Evolutionary conservation across 2,329 filamentous ascomycete genomes (phyloP).

Genomic region (Amauroascus niger): DNA sequence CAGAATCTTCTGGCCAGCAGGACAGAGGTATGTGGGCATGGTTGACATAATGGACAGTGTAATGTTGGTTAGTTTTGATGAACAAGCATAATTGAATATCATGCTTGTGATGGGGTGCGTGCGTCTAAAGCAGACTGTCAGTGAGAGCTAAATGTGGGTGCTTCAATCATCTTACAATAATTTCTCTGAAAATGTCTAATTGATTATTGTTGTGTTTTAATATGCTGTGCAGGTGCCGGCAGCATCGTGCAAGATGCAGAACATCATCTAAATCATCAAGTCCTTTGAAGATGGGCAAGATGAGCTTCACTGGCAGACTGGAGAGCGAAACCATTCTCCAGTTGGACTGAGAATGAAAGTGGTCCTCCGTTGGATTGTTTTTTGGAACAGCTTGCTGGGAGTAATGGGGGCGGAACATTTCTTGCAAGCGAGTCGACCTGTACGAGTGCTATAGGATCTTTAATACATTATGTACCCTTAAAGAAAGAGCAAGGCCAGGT

Average conservation of each 20-base stretch:
- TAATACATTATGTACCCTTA: too few relatives aligned
- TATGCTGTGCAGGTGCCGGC: neutral
- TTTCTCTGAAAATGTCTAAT: conserved; percentile 6
- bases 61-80: neutral
- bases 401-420: neutral
- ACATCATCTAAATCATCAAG: conserved; percentile 2
- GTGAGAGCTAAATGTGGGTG: neutral
- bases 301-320: neutral
- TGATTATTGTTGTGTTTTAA: neutral
- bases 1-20: neutral
- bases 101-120: neutral
- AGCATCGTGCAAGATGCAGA: conserved; percentile 3
- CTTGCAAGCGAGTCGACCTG: neutral
- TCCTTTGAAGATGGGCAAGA: conserved; percentile 5
- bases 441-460: too few relatives aligned
- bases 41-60: neutral
- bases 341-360: neutral
- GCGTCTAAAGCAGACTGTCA: neutral
- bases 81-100: conserved; percentile 5
- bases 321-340: neutral
- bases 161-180: conserved; percentile 1
- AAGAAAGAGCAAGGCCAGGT: too few relatives aligned
- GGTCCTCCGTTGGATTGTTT: neutral
- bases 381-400: neutral
- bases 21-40: neutral